Percentiles rank a stretch among this genome's conserved stretches.
Evolutionary conservation across 2,329 filamentous ascomycete genomes (phyloP).

Genomic region (Coccinonectria pachysandricola): DNA sequence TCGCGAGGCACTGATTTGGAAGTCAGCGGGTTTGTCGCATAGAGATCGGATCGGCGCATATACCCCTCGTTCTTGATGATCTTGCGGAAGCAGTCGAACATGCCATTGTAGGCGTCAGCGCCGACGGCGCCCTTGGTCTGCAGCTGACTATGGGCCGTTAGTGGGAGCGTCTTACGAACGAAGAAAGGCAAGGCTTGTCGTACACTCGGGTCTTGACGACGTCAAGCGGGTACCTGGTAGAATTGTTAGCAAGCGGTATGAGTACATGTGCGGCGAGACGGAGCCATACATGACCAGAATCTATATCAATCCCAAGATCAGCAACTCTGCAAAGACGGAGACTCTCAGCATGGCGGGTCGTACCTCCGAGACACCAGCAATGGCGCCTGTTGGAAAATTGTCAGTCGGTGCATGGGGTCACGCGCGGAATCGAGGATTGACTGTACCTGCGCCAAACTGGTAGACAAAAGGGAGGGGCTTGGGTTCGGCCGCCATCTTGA

Average conservation of each 20-base stretch:
- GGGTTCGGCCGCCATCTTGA: conserved; percentile 31
- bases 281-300: conserved; percentile 70
- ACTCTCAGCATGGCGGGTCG: too few species aligned
- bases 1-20: conserved; percentile 43
- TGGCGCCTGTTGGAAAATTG: conserved; percentile 52
- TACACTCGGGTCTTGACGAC: conserved; percentile 97
- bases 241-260: conserved; percentile 5
- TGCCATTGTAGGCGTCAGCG: conserved; percentile 86
- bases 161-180: too few species aligned
- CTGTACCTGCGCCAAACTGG: conserved; percentile 83
- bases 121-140: conserved; percentile 66
- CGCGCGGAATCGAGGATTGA: conserved; percentile 9
- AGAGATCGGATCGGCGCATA: conserved; percentile 12
- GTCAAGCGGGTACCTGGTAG: conserved; percentile 85
- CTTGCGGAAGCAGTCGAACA: conserved; percentile 96
- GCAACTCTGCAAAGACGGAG: conserved; percentile 12
- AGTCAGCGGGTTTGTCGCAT: conserved; percentile 4
- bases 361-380: conserved; percentile 96
- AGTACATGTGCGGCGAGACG: conserved; percentile 7
- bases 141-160: conserved; percentile 72
- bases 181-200: conserved; percentile 32
- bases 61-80: conserved; percentile 95
- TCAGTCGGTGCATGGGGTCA: conserved; percentile 11
- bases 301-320: conserved; percentile 33
- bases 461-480: conserved; percentile 85